phyloP scores from a whole-genome alignment of 1,139 yeast genomes.

The Pichia sp. region DNA sequence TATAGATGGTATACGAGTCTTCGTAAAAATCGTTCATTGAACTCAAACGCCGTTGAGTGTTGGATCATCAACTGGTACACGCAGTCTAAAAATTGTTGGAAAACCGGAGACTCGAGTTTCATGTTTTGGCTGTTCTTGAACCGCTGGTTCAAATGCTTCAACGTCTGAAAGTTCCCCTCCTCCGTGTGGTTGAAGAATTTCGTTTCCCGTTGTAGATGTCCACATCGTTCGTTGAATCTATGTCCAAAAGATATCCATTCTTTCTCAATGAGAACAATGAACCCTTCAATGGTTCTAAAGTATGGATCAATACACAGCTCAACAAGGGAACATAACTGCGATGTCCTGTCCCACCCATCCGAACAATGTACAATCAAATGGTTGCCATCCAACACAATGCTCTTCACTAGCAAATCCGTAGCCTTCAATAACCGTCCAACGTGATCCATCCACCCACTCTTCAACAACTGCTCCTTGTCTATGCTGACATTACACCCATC shows the following conservation, averaged over 20 bases:
- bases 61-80: constrained; percentile 74
- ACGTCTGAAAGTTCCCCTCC: constrained; percentile 20
- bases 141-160: constrained; percentile 33
- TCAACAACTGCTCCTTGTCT: constrained; percentile 35
- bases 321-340: constrained; percentile 78
- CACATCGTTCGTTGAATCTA: constrained; percentile 76
- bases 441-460: constrained; percentile 77
- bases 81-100: constrained; percentile 89
- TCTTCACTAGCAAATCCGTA: constrained; percentile 70
- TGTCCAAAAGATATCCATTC: constrained; percentile 97
- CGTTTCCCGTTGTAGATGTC: constrained; percentile 50
- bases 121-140: constrained; percentile 34
- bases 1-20: constrained; percentile 80
- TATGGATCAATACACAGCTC: constrained; percentile 89
- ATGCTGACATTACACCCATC: too few species aligned
- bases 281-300: constrained; percentile 81
- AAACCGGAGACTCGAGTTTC: constrained; percentile 75
- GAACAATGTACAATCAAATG: constrained; percentile 89
- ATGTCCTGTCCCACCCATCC: constrained; percentile 98
- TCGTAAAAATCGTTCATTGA: constrained; percentile 80
- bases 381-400: constrained; percentile 73
- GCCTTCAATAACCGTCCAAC: constrained; percentile 64
- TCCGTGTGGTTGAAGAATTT: constrained; percentile 28
- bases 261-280: constrained; percentile 77
- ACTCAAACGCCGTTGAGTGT: constrained; percentile 70